Base-by-base conservation (phyloP, 306 rosid species). In the Canavalia ensiformis region DNA sequence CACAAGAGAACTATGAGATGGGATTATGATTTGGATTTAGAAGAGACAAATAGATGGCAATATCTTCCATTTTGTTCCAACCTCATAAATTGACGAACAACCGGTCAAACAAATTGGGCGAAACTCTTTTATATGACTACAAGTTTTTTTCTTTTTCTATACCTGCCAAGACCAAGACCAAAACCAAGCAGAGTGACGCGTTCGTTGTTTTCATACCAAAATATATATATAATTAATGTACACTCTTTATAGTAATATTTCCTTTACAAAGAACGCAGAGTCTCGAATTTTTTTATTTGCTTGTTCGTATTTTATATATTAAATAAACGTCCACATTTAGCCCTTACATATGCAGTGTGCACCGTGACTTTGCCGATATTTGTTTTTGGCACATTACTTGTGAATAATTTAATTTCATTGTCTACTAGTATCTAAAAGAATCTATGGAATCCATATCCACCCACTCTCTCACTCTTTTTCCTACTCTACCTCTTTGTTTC, bases 371-470 rank as follows among this genome's bases (percentile, higher is more conserved):
- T 18, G 7, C 4, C 3, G 5, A 65, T 64, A 66, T 18, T 44
- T 13, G 1, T 45, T 33, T 58, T 60, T 60, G 44, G 8, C 10
- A 51, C 46, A 51, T 50, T 6, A 10, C 67, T 54, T 65, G 34
- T 44, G 37, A 55, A 31, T 68, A 55, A 31, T 44, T 78, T 42
- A 56, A 74, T 45, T 44, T 81, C 37, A 74, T 18, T 73, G 29
- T 3, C 9, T 28, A 45, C 25, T 44, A 44, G 70, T 55, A 74
- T 74, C 81, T 44, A 47, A 59, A 18, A 18, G 84, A 84, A 78
- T 74, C 81, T 67, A 68, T 29, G 78, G 87, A 74, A 84, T 80
- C 82, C 64, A 7, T 58, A 51, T 42, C 62, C 68, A 51, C 52
- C 28, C 68, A 81, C 68, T 34, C 46, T 30, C 67, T 71, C 56